Conservation (phyloP, 2,329 filamentous ascomycete species). For the Ilyonectria destructans region DNA sequence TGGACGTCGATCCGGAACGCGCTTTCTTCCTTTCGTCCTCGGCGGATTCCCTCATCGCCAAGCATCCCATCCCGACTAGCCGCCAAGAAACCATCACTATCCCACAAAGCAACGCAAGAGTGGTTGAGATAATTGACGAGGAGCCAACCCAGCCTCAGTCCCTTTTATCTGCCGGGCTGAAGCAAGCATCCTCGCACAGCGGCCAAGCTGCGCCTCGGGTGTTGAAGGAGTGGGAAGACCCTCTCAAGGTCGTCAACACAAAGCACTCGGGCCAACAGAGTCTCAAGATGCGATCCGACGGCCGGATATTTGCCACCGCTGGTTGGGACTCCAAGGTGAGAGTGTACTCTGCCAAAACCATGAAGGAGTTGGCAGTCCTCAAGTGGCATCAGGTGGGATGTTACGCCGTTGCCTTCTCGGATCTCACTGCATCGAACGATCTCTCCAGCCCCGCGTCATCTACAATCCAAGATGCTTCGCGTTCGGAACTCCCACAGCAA, state of each 20-base stretch:
- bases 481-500: not conserved
- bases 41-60: conserved; percentile 85
- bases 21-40: conserved; percentile 84
- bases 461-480: not conserved
- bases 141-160: conserved; percentile 35
- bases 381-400: conserved; percentile 96
- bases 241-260: conserved; percentile 79
- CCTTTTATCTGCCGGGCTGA: conserved; percentile 46
- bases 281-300: conserved; percentile 83
- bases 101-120: conserved; percentile 40
- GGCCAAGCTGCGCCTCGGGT: conserved; percentile 29
- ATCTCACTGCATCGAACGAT: conserved; percentile 49
- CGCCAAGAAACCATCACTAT: conserved; percentile 46
- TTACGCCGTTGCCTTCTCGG: conserved; percentile 84
- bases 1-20: conserved; percentile 68
- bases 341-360: conserved; percentile 84
- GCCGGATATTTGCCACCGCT: conserved; percentile 87
- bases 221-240: conserved; percentile 58
- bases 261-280: conserved; percentile 94
- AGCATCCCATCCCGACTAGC: conserved; percentile 75
- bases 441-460: conserved; percentile 38
- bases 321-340: conserved; percentile 91
- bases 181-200: conserved; percentile 9
- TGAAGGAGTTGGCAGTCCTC: conserved; percentile 91
- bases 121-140: conserved; percentile 48